phyloP scores from a whole-genome alignment of 2,329 filamentous ascomycete species.

The Fusarium equiseti region DNA sequence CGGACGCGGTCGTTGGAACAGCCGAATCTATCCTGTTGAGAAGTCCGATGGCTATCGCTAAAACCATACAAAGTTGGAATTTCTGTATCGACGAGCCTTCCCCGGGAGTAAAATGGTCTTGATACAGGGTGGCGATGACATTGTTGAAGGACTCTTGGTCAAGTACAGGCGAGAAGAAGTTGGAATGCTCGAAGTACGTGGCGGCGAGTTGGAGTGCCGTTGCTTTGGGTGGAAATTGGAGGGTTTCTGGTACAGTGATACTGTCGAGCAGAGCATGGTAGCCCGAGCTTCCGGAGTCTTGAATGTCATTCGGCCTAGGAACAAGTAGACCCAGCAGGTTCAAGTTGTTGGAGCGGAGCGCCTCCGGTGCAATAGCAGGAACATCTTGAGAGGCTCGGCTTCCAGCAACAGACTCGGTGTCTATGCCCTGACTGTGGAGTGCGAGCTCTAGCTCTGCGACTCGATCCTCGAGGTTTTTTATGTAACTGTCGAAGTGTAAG shows the following conservation, averaged over 20 bases:
- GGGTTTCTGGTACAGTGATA: neutral
- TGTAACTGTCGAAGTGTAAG: conserved; percentile 29
- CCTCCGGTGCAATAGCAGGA: neutral
- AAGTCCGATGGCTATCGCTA: conserved; percentile 28
- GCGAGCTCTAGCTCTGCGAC: conserved; percentile 42
- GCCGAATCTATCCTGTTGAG: conserved; percentile 31
- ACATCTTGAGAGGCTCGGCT: neutral
- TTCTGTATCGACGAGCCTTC: neutral
- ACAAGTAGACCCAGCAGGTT: neutral
- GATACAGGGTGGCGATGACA: conserved; percentile 20
- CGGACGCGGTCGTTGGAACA: conserved; percentile 27
- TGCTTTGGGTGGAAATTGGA: conserved; percentile 25
- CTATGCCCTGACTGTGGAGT: conserved; percentile 10
- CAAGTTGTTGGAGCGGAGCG: neutral
- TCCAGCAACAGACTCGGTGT: neutral
- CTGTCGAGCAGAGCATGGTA: conserved; percentile 25
- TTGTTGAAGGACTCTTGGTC: conserved; percentile 27
- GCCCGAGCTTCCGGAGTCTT: neutral
- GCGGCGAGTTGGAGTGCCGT: conserved; percentile 25
- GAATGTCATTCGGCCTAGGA: neutral
- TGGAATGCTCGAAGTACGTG: conserved; percentile 48
- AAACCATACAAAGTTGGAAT: conserved; percentile 26
- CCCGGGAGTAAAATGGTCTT: neutral
- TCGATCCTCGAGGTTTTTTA: conserved; percentile 45
- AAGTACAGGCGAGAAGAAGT: conserved; percentile 47